Conservation (phyloP, 352 stramenopile species). For the Globisporangium nagaii region DNA sequence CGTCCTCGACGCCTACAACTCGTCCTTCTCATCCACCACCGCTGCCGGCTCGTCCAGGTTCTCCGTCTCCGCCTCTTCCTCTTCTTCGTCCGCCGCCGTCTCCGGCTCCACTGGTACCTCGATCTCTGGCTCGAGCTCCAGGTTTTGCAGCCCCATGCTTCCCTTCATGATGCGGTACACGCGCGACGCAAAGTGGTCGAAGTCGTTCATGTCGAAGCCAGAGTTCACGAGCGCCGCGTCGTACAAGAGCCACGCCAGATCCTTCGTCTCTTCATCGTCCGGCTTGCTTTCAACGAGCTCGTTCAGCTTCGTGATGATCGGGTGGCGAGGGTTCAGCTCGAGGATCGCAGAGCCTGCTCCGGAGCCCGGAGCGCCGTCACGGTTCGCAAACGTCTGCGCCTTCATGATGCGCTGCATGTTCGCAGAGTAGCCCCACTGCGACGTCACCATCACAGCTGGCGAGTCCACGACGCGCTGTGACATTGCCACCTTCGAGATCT, state of each 20-base stretch:
- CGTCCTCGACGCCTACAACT: slow-evolving; percentile 38
- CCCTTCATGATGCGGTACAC: slow-evolving; percentile 94
- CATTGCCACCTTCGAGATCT: slow-evolving; percentile 94
- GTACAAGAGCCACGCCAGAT: slow-evolving; percentile 96
- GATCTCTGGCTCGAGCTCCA: slow-evolving; percentile 94
- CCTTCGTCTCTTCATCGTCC: slow-evolving; percentile 84
- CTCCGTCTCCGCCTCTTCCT: slow-evolving; percentile 46
- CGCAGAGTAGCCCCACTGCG: slow-evolving; percentile 96
- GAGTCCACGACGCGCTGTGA: slow-evolving; percentile 92
- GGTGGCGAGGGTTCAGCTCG: slow-evolving; percentile 99
- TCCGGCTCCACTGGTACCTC: slow-evolving; percentile 83
- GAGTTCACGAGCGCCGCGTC: slow-evolving; percentile 97
- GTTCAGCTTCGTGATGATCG: slow-evolving; percentile 96
- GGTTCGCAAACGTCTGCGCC: slow-evolving; percentile 94
- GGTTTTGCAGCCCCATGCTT: slow-evolving; percentile 86
- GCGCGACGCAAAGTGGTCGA: slow-evolving; percentile 89
- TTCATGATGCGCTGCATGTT: slow-evolving; percentile 99
- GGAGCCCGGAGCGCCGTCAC: slow-evolving; percentile 20
- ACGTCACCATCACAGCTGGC: slow-evolving; percentile 95
- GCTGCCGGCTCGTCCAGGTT: slow-evolving; percentile 34
- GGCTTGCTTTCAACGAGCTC: slow-evolving; percentile 54
- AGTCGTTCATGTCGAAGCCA: slow-evolving; percentile 95
- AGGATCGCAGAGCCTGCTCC: slow-evolving; percentile 88
- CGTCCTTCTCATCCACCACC: slow-evolving; percentile 51
- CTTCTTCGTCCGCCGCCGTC: slow-evolving; percentile 21